Conservation (phyloP, 2,329 filamentous ascomycete genomes). For the Sarocladium strictum region DNA sequence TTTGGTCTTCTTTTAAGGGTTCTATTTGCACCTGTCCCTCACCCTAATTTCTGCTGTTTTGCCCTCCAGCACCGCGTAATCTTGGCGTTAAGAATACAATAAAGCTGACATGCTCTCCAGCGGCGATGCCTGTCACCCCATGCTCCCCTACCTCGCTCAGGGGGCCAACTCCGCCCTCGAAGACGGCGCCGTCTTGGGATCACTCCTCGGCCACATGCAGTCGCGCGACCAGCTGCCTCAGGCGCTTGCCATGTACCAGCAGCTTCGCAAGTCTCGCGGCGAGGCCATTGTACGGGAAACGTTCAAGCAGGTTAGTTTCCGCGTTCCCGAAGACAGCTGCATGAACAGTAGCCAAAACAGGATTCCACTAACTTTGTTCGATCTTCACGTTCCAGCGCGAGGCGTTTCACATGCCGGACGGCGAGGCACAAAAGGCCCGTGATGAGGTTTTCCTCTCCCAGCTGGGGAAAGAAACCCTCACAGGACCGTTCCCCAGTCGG, state of each 20-base stretch:
- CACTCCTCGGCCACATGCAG: not conserved
- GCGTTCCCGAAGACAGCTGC: no score
- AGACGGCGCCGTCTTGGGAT: slow-evolving; percentile 8
- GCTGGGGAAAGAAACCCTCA: slow-evolving; percentile 43
- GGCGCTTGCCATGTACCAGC: not conserved
- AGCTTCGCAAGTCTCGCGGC: slow-evolving; percentile 38
- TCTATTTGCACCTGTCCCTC: no score
- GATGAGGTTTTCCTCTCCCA: slow-evolving; percentile 52
- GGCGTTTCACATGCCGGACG: slow-evolving; percentile 39
- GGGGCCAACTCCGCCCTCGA: slow-evolving; percentile 9
- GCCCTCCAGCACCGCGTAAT: no score
- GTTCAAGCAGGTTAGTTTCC: slow-evolving; percentile 36
- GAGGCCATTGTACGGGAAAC: slow-evolving; percentile 55
- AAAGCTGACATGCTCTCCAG: not conserved
- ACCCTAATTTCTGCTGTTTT: no score
- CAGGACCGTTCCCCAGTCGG: slow-evolving; percentile 48
- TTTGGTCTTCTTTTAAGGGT: no score
- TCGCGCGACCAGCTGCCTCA: not conserved
- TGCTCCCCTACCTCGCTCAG: slow-evolving; percentile 10
- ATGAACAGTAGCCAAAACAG: no score
- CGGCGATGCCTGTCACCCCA: slow-evolving; percentile 9
- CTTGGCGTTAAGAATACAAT: no score
- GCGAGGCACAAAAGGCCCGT: slow-evolving; percentile 50
- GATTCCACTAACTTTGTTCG: slow-evolving; percentile 11
- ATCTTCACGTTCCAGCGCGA: not conserved